Percentiles rank a stretch among this genome's conserved stretches.
These are phyloP conservation scores for Bipolaris victoriae DNA, from an alignment of 2,329 filamentous ascomycete species.

Conservation along the genomic window DNA sequence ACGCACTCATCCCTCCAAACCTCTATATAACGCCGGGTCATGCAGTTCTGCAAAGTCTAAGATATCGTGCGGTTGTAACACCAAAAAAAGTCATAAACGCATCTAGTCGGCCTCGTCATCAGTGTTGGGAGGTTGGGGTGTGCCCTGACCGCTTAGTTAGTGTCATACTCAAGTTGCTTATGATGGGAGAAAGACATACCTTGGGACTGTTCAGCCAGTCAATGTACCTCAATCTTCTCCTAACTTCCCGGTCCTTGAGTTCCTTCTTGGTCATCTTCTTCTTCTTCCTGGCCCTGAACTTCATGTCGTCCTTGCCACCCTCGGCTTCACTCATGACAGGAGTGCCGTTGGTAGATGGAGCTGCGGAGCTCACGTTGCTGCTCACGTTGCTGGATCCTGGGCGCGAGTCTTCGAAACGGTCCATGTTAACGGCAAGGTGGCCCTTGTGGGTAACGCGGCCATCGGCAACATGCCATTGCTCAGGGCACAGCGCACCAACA, in stretches of 20 bases:
- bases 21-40: slow-evolving; percentile 31
- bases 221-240: slow-evolving; percentile 83
- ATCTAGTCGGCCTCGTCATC: slow-evolving; percentile 50
- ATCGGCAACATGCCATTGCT: slow-evolving; percentile 94
- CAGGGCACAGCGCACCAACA: slow-evolving; percentile 90
- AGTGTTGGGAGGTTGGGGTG: slow-evolving; percentile 49
- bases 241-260: slow-evolving; percentile 88
- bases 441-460: slow-evolving; percentile 87
- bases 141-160: slow-evolving; percentile 44
- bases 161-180: neutral
- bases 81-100: slow-evolving; percentile 17
- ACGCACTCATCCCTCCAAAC: slow-evolving; percentile 12
- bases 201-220: slow-evolving; percentile 76
- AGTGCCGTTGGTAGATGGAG: slow-evolving; percentile 58
- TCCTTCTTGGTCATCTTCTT: slow-evolving; percentile 99
- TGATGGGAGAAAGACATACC: slow-evolving; percentile 30
- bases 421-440: slow-evolving; percentile 72
- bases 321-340: slow-evolving; percentile 83
- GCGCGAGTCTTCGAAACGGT: slow-evolving; percentile 85
- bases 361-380: slow-evolving; percentile 47
- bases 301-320: slow-evolving; percentile 75
- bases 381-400: slow-evolving; percentile 66
- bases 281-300: slow-evolving; percentile 93
- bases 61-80: slow-evolving; percentile 16
- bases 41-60: slow-evolving; percentile 26